A percentile compares a stretch with the other conserved stretches of the same genome.
phyloP scores from a whole-genome alignment of 192 early-diverging fungal species.

The Diversispora epigaea region DNA sequence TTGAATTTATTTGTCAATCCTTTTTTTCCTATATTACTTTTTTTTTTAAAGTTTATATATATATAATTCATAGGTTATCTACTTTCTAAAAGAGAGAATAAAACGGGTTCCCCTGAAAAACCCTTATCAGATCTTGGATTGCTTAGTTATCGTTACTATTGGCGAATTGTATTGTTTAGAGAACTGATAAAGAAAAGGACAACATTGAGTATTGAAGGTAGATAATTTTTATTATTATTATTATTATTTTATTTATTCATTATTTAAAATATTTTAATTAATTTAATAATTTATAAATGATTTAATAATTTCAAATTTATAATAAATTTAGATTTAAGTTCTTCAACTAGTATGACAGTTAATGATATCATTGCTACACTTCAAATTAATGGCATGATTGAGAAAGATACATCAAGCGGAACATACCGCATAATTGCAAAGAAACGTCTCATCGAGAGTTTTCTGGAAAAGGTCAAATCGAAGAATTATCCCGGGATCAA shows the following conservation, averaged over 20 bases:
- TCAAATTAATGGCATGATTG: slow-evolving; percentile 55
- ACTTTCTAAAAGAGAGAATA: slow-evolving; percentile 71
- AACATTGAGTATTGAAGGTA: slow-evolving; percentile 53
- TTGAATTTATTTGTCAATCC: not conserved
- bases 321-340: slow-evolving; percentile 55
- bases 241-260: not conserved
- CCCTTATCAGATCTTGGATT: slow-evolving; percentile 89
- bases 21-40: not conserved
- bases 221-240: no score
- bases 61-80: slow-evolving; percentile 61
- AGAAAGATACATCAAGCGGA: slow-evolving; percentile 36
- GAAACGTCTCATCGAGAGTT: slow-evolving; percentile 43
- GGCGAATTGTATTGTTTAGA: slow-evolving; percentile 74
- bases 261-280: not conserved
- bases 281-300: not conserved
- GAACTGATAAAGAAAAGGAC: slow-evolving; percentile 56
- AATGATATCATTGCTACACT: slow-evolving; percentile 84
- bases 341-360: slow-evolving; percentile 69
- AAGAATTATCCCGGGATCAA: slow-evolving; percentile 57
- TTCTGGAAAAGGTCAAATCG: slow-evolving; percentile 46
- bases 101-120: slow-evolving; percentile 85
- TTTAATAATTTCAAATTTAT: not conserved
- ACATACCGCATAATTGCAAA: slow-evolving; percentile 49
- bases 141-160: slow-evolving; percentile 85
- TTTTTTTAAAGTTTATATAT: not conserved